phyloP scores from a whole-genome alignment of 805 yeast genomes.

The Yamadazyma laniorum region DNA sequence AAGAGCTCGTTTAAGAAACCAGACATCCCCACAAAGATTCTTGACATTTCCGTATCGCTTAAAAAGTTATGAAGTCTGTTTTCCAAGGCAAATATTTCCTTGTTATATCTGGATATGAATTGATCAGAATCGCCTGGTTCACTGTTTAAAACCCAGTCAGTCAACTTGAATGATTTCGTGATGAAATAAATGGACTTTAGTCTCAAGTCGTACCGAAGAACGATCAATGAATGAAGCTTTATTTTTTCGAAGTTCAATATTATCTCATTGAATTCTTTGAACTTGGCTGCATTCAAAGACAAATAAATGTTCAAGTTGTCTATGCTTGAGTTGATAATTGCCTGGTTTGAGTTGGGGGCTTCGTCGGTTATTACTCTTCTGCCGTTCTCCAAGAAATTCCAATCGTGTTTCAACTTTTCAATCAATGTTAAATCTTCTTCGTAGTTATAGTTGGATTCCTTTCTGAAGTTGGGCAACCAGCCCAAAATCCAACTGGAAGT shows the following conservation, averaged over 20 bases:
- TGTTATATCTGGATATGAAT: constrained; percentile 50
- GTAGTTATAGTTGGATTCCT: constrained; percentile 33
- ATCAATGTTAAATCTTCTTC: constrained; percentile 23
- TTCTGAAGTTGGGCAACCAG: constrained; percentile 59
- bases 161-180: constrained; percentile 45
- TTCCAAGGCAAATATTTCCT: constrained; percentile 46
- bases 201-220: constrained; percentile 58
- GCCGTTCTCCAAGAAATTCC: constrained; percentile 44
- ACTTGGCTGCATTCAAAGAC: constrained; percentile 30
- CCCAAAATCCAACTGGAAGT: constrained; percentile 55
- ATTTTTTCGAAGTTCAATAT: constrained; percentile 34
- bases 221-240: constrained; percentile 38
- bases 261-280: constrained; percentile 35
- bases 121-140: constrained; percentile 63
- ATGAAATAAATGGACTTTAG: constrained; percentile 52
- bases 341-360: constrained; percentile 15
- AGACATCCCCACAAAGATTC: constrained; percentile 47
- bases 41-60: constrained; percentile 29
- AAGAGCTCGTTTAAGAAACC: constrained; percentile 49
- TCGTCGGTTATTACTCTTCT: constrained; percentile 14
- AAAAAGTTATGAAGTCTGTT: constrained; percentile 39
- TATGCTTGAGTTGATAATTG: neutral
- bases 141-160: constrained; percentile 49
- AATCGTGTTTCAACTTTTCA: constrained; percentile 37
- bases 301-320: constrained; percentile 25